A percentile compares a stretch with the other conserved stretches of the same genome.
Evolutionary conservation across 768 basidiomycete species (phyloP).

Genomic region (Chalciporus chontae): DNA sequence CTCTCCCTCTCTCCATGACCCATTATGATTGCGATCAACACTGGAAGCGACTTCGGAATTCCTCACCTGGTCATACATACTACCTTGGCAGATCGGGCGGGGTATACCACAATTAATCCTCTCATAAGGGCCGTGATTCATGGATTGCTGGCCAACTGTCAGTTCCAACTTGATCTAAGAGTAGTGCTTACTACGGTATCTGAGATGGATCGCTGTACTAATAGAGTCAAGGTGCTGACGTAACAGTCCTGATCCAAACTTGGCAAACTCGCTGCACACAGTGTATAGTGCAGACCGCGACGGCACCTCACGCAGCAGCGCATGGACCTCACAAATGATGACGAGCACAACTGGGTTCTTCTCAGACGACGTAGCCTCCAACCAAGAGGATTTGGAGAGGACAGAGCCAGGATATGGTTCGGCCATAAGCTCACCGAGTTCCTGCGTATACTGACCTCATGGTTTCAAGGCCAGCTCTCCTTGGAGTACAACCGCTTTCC

Average conservation of each 20-base stretch:
- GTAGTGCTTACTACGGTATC: too few species aligned
- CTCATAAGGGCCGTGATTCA: too few species aligned
- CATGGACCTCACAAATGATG: constrained; percentile 21
- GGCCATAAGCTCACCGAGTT: constrained; percentile 15
- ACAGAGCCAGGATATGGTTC: constrained; percentile 56
- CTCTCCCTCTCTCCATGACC: too few species aligned
- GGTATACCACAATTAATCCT: too few species aligned
- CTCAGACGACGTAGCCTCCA: constrained; percentile 46
- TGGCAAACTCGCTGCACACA: background rate
- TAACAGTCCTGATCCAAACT: constrained; percentile 8
- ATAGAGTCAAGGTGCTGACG: constrained; percentile 18
- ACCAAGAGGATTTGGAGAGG: constrained; percentile 62
- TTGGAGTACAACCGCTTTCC: constrained; percentile 40
- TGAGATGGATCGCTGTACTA: too few species aligned
- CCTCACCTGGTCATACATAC: too few species aligned
- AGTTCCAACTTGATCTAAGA: too few species aligned
- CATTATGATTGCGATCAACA: too few species aligned
- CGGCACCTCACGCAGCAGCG: constrained; percentile 6
- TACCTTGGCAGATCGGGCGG: too few species aligned
- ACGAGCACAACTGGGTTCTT: constrained; percentile 41
- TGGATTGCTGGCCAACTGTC: too few species aligned
- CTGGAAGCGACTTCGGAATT: too few species aligned
- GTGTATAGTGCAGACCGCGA: background rate
- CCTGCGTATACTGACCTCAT: constrained; percentile 18
- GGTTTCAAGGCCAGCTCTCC: constrained; percentile 24